Evolutionary conservation across 129 eudicot species (phyloP).

Genomic region (Daucus carota): DH1_v3.0 NC_030386.2:23979001-23979500

Average conservation of each 20-base stretch:
- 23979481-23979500: neutral
- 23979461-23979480: neutral
- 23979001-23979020: neutral
- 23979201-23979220: neutral
- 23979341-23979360: neutral
- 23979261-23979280: neutral
- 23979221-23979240: neutral
- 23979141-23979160: conserved; percentile 24
- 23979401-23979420: neutral
- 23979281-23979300: neutral
- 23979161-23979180: conserved; percentile 19
- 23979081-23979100: conserved; percentile 43
- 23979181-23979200: neutral
- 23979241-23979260: neutral
- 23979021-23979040: conserved; percentile 8
- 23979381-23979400: neutral
- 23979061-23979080: conserved; percentile 48
- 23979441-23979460: neutral
- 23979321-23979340: neutral
- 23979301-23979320: neutral
- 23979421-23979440: conserved; percentile 5
- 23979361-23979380: neutral
- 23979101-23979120: conserved; percentile 14
- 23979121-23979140: neutral
- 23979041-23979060: conserved; percentile 53